phyloP scores from a whole-genome alignment of 2,329 filamentous ascomycete species.

The Ophiocordyceps robertsii region DNA sequence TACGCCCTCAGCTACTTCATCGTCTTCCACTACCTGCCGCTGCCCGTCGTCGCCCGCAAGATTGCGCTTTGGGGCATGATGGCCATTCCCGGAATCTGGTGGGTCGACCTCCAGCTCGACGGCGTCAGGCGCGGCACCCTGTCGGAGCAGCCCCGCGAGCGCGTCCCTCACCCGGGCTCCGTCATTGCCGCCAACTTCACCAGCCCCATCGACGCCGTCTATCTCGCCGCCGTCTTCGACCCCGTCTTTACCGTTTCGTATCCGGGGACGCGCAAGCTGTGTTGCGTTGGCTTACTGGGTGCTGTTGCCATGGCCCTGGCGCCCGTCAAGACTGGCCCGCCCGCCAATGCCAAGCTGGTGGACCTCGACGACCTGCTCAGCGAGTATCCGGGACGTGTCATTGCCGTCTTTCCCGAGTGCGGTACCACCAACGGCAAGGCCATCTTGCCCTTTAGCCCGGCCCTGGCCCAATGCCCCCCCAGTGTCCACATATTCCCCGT shows the following conservation, averaged over 20 bases:
- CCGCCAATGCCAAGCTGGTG: conserved; percentile 35
- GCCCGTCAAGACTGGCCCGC: conserved; percentile 34
- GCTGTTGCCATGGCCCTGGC: conserved; percentile 64
- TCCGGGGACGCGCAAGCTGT: conserved; percentile 59
- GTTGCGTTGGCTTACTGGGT: conserved; percentile 60
- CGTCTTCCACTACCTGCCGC: conserved; percentile 68
- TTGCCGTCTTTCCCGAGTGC: conserved; percentile 87
- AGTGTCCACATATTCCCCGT: conserved; percentile 76
- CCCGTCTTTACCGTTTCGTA: conserved; percentile 86
- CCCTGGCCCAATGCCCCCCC: conserved; percentile 53
- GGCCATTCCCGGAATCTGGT: conserved; percentile 87
- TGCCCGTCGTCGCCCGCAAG: conserved; percentile 55
- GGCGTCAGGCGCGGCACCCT: conserved; percentile 87
- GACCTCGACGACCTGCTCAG: conserved; percentile 49
- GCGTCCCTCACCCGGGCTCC: conserved; percentile 65
- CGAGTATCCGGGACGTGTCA: conserved; percentile 57
- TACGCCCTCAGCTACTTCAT: conserved; percentile 61
- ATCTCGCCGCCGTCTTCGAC: conserved; percentile 91
- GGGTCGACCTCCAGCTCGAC: conserved; percentile 96
- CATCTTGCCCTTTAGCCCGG: conserved; percentile 71
- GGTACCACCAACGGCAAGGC: conserved; percentile 89
- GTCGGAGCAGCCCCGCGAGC: conserved; percentile 55
- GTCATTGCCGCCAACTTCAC: conserved; percentile 87
- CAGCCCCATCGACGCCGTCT: conserved; percentile 83
- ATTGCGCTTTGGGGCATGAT: conserved; percentile 78